Conservation (phyloP, 805 yeast species). For the Saccharomycopsis javanensis region DNA sequence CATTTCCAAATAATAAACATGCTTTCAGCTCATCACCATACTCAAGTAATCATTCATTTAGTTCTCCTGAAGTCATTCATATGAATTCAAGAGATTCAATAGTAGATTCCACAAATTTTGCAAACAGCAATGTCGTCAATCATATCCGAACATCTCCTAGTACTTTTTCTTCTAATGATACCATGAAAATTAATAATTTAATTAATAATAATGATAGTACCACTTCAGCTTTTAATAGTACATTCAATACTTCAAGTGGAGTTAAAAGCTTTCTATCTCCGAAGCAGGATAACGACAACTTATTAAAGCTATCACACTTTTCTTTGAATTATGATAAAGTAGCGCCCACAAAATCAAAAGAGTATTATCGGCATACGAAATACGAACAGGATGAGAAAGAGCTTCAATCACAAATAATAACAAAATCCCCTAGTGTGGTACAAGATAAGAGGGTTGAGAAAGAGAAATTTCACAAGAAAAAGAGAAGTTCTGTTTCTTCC, state of each 20-base stretch:
- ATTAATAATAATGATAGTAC: not conserved
- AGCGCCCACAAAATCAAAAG: not conserved
- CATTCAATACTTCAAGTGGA: not conserved
- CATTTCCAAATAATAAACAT: not conserved
- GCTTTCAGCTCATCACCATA: not conserved
- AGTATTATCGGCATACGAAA: conserved; percentile 1
- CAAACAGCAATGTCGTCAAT: not conserved
- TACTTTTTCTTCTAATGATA: not conserved
- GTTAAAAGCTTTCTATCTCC: not conserved
- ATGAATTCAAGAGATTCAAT: not conserved
- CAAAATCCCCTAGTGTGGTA: too few relatives aligned
- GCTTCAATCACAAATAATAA: not conserved
- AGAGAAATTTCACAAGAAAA: not conserved
- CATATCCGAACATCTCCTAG: not conserved
- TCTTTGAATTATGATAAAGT: not conserved
- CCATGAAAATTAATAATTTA: not conserved
- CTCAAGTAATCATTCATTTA: not conserved
- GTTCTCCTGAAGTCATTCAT: not conserved
- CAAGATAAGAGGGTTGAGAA: too few relatives aligned
- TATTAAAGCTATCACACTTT: not conserved
- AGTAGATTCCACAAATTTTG: not conserved
- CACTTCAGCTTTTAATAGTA: too few relatives aligned
- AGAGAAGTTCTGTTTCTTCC: not conserved
- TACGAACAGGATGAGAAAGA: not conserved
- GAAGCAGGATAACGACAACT: not conserved